phyloP scores from a whole-genome alignment of 164 flowering plant genomes.

The Berberis thunbergii region DNA sequence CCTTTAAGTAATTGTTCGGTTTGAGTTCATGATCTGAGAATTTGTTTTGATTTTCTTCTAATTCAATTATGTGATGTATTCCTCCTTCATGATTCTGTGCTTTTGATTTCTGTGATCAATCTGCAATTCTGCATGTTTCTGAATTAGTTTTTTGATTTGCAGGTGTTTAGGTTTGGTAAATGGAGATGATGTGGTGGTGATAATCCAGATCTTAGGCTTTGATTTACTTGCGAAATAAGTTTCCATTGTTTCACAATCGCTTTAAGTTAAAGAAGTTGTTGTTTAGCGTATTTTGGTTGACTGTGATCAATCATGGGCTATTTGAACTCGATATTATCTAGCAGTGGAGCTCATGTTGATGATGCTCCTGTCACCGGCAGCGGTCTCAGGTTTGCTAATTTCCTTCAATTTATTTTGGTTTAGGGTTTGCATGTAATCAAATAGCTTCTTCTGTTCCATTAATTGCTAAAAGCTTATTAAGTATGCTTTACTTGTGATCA shows the following conservation, averaged over 20 bases:
- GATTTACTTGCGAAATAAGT: slow-evolving; percentile 3
- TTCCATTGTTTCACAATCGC: not conserved
- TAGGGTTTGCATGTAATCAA: not conserved
- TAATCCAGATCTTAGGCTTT: slow-evolving; percentile 4
- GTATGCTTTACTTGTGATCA: no score
- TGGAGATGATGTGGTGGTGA: slow-evolving; percentile 14
- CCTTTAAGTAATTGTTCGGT: not conserved
- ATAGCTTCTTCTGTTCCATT: not conserved
- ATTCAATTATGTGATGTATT: not conserved
- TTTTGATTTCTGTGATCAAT: not conserved
- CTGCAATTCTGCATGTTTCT: not conserved
- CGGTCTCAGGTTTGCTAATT: slow-evolving; percentile 62
- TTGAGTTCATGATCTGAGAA: not conserved
- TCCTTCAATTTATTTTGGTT: not conserved
- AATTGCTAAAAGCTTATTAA: no score
- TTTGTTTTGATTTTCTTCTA: no score
- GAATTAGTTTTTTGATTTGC: slow-evolving; percentile 8
- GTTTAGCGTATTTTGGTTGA: slow-evolving; percentile 1
- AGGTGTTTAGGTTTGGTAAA: slow-evolving; percentile 13
- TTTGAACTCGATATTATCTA: slow-evolving; percentile 56
- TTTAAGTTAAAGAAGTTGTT: not conserved
- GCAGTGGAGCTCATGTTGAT: slow-evolving; percentile 56
- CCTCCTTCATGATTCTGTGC: not conserved
- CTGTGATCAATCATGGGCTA: slow-evolving; percentile 47
- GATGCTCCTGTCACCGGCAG: slow-evolving; percentile 84